A percentile compares a stretch with the other conserved stretches of the same genome.
Conservation (phyloP, 2,329 filamentous ascomycete species). For the Penicillium sp. region DNA sequence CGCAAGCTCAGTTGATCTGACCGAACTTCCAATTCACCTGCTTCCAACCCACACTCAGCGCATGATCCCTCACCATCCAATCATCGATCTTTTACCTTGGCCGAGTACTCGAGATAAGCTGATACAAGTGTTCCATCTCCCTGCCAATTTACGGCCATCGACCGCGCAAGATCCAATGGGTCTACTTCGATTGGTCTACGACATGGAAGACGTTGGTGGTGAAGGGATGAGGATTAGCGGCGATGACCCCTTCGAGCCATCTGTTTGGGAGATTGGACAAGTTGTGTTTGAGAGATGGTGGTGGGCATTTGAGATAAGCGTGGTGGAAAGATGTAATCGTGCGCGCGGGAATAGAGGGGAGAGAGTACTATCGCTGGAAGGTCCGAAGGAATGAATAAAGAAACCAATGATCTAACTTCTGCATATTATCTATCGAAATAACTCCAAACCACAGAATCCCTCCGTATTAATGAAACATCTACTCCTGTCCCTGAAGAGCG, state of each 20-base stretch:
- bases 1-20: constrained; percentile 8
- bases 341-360: constrained; percentile 53
- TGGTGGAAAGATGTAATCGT: constrained; percentile 58
- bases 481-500: constrained; percentile 12
- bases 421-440: not conserved
- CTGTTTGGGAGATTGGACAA: constrained; percentile 61
- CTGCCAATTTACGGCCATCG: constrained; percentile 51
- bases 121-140: constrained; percentile 56
- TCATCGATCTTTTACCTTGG: constrained; percentile 62
- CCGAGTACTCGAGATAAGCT: constrained; percentile 56
- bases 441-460: not conserved
- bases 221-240: constrained; percentile 58
- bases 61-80: constrained; percentile 57
- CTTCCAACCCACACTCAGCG: constrained; percentile 55
- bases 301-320: constrained; percentile 59
- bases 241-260: constrained; percentile 51
- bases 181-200: constrained; percentile 57
- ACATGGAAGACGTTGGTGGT: constrained; percentile 56
- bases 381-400: not conserved
- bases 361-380: constrained; percentile 13
- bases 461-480: not conserved
- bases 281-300: constrained; percentile 62
- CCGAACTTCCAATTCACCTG: constrained; percentile 51
- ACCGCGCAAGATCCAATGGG: constrained; percentile 51
- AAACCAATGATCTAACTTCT: not conserved